Conservation (phyloP, 805 yeast genomes). For the Tetrapisispora fleetii region DNA sequence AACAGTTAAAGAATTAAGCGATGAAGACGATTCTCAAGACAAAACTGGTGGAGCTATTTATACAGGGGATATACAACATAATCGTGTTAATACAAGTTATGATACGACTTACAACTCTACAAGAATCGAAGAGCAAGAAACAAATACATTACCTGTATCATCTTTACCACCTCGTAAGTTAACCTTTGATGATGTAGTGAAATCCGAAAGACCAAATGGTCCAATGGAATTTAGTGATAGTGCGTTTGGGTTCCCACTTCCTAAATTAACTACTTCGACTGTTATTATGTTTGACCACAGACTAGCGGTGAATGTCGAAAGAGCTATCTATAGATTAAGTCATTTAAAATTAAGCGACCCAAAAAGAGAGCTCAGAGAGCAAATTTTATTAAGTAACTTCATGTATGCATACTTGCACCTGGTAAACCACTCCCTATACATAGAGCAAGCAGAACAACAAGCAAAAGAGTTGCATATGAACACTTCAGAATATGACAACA, state of each 20-base stretch:
- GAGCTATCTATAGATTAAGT: conserved; percentile 88
- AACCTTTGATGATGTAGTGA: conserved; percentile 28
- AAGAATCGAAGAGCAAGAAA: background rate
- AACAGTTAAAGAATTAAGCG: conserved; percentile 8
- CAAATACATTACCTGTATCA: conserved; percentile 7
- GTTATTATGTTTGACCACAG: conserved; percentile 74
- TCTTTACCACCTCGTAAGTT: conserved; percentile 26
- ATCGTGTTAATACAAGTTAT: background rate
- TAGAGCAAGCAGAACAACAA: conserved; percentile 39
- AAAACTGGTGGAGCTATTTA: conserved; percentile 2
- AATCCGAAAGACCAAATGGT: conserved; percentile 40
- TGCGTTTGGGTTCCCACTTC: conserved; percentile 81
- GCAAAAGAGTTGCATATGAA: background rate
- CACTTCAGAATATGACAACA: background rate
- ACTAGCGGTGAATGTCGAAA: conserved; percentile 88
- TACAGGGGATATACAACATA: background rate
- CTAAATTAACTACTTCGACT: conserved; percentile 69
- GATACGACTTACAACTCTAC: background rate
- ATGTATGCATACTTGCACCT: conserved; percentile 95
- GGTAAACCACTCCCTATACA: conserved; percentile 80
- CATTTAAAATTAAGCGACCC: conserved; percentile 93
- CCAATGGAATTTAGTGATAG: conserved; percentile 61
- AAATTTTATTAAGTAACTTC: conserved; percentile 86
- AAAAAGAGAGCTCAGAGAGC: conserved; percentile 81
- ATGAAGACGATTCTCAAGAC: conserved; percentile 11